These are phyloP conservation scores for Juncus effusus DNA, from an alignment of 176 grass and related monocot genomes.

Conservation along the genomic window DNA sequence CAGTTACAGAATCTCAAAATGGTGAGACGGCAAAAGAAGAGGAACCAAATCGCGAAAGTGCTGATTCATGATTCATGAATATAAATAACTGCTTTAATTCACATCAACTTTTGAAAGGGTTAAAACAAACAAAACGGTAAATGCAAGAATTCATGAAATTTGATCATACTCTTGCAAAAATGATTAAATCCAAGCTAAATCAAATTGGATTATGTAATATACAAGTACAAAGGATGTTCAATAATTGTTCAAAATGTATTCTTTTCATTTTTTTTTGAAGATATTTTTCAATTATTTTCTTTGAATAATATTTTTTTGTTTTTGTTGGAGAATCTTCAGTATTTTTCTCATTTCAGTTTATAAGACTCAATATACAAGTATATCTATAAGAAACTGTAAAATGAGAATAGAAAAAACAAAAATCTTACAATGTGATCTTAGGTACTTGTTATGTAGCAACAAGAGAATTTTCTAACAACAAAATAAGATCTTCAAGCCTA, in stretches of 20 bases:
- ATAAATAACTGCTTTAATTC: not conserved
- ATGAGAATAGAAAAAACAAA: constrained; percentile 15
- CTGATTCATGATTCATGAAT: not conserved
- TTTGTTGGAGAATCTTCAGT: not conserved
- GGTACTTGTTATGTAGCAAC: constrained; percentile 37
- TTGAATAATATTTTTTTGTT: not conserved
- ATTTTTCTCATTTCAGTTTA: not conserved
- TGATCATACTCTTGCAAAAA: constrained; percentile 24
- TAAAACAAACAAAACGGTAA: constrained; percentile 26
- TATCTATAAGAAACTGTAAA: constrained; percentile 10
- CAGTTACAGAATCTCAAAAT: constrained; percentile 8
- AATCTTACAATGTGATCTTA: constrained; percentile 23
- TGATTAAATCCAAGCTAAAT: constrained; percentile 2
- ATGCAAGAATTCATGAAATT: constrained; percentile 17
- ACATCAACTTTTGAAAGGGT: not conserved
- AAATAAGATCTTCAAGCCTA: constrained; percentile 84
- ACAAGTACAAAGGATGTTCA: constrained; percentile 2
- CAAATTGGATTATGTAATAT: constrained; percentile 25
- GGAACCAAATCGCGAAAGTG: constrained; percentile 6
- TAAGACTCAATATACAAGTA: constrained; percentile 3
- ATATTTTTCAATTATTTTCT: not conserved
- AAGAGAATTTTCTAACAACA: constrained; percentile 70
- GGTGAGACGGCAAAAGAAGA: constrained; percentile 5
- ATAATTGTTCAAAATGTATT: constrained; percentile 25
- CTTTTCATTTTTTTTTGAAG: constrained; percentile 16